A percentile compares a stretch with the other conserved stretches of the same genome.
phyloP scores from a whole-genome alignment of 345 rosid species.

The Euphorbia lathyris region DNA sequence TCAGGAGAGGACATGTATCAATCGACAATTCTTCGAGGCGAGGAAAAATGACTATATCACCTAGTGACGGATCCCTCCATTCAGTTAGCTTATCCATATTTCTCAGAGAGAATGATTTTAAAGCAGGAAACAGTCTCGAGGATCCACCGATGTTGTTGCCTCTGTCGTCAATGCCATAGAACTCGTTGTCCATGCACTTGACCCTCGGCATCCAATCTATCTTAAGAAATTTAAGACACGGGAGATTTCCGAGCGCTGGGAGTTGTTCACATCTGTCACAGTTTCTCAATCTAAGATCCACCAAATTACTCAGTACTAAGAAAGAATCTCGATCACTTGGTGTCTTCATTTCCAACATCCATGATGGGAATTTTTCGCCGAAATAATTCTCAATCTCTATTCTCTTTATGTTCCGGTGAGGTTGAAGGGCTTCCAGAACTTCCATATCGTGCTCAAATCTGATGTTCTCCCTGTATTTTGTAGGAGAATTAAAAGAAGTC shows the following conservation, averaged over 20 bases:
- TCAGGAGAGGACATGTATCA: background rate
- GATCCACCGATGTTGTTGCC: background rate
- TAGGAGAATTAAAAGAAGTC: too few relatives aligned
- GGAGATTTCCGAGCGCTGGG: constrained; percentile 25
- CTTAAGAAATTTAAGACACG: constrained; percentile 6
- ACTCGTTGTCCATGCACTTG: constrained; percentile 6
- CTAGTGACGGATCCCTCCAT: constrained; percentile 3
- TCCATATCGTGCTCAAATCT: constrained; percentile 1
- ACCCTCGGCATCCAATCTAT: background rate
- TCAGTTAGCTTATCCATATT: constrained; percentile 2
- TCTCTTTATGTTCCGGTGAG: constrained; percentile 7
- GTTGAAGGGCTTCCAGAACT: constrained; percentile 23
- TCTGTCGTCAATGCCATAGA: background rate
- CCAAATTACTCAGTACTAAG: constrained; percentile 4
- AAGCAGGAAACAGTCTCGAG: constrained; percentile 9
- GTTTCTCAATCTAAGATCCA: background rate
- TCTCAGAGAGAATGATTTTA: background rate
- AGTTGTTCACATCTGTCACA: constrained; percentile 16
- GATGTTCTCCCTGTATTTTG: background rate
- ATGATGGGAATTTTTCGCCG: constrained; percentile 16
- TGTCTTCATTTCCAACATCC: background rate
- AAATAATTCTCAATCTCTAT: constrained; percentile 7
- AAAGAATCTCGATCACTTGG: background rate
- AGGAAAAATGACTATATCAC: background rate
- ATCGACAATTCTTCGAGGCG: constrained; percentile 15